Percentiles rank a stretch among this genome's conserved stretches.
Evolutionary conservation across 305 asterid genomes (phyloP).

Genomic region (Fraxinus sp.): DNA sequence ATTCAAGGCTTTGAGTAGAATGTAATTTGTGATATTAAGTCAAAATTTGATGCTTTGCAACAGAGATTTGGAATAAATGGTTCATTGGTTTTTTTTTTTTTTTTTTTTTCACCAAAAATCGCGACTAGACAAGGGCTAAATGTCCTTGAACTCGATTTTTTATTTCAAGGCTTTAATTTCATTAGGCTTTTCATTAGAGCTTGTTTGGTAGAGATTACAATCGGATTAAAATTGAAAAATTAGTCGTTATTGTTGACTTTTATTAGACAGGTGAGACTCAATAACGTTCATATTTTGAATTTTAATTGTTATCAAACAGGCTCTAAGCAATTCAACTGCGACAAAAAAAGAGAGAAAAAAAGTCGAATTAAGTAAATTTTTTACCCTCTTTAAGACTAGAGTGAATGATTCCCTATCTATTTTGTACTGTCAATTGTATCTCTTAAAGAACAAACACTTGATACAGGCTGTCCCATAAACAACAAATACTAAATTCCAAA

Average conservation of each 20-base stretch:
- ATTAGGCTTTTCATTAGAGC: background rate
- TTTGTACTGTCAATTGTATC: background rate
- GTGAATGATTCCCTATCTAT: background rate
- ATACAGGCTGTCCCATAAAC: constrained; percentile 19
- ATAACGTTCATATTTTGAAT: no score
- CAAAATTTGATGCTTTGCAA: background rate
- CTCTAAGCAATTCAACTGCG: background rate
- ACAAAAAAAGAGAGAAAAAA: background rate
- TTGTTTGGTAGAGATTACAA: no score
- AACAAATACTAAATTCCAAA: constrained; percentile 30
- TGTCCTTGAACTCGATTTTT: background rate
- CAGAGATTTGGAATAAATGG: background rate
- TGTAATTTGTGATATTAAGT: background rate
- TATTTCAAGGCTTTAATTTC: background rate
- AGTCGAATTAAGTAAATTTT: no score
- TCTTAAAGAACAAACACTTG: background rate
- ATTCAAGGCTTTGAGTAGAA: background rate
- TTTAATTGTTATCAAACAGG: no score
- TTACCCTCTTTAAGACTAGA: background rate
- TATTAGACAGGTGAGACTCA: no score
- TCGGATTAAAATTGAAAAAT: no score
- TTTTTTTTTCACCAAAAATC: background rate
- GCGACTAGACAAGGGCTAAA: background rate
- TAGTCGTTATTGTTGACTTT: no score
- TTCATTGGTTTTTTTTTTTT: background rate